Base-by-base conservation (phyloP, 1,284 basidiomycete genomes). In the Tetrapyrgos nigripes region DNA sequence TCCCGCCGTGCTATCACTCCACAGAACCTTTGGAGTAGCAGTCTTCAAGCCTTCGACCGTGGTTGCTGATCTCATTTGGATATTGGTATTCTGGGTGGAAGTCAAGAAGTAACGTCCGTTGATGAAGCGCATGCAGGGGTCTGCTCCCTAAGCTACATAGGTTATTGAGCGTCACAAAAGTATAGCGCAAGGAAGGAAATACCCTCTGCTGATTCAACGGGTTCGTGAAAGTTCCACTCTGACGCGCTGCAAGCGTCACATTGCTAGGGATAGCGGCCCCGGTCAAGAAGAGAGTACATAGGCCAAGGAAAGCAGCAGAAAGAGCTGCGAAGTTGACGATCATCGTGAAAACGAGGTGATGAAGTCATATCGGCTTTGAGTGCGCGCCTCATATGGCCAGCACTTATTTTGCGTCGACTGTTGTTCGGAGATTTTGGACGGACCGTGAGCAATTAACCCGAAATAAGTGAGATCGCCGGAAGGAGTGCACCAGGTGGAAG, bases 61-160 rank as follows among this genome's bases (percentile, higher is more conserved):
- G 19, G 59, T 57, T 1, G 65, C 47, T 11, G 55, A 54, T 35
- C 57, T 53, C 45, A 66, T 66, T 10, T 48, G 46, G 31, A 66
- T 64, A 27, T 66, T 59, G 26, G 57, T 58, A 27, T 57, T 58
- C 21, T 62, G 60, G 3, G 64, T 66, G 3, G 62, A 57, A 17
- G 57, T 64, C 37, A 66, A 37, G 56, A 59, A 66, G 52, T 64
- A 66, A 43, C 55, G 61, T 9, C 70, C 70, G 46, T 69, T 63
- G n/a, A 63, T 57, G 57, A 62, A 68, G 6, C 68, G 66, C 69
- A 73, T 69, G 63, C 65, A 70, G 1, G 70, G 71, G 50, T 73
- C 71, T 11, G 64, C 62, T 13, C 64, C 64, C 50, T 57, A 45
- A 28, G 47, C 24, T 10, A 51, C 17, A 35, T 21, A 23, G 23